Base-by-base conservation (phyloP, 2,329 filamentous ascomycete species). In the Talaromyces sp. region DNA sequence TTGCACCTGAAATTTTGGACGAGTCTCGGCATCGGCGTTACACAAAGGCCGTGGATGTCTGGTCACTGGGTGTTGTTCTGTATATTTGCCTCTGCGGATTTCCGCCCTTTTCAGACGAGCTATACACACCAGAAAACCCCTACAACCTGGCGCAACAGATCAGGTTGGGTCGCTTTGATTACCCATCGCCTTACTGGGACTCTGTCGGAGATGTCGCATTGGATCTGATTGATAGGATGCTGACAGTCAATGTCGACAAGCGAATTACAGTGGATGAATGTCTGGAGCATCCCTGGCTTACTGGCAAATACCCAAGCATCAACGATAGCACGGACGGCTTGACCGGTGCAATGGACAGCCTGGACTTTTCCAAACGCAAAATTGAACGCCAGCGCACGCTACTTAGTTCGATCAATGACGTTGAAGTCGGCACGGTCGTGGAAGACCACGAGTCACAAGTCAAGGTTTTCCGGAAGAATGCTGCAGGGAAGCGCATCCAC, bases 51-150 rank as follows among this genome's bases (percentile, higher is more conserved):
- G 95, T 99, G 10, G 95, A 99, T 73, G 83, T 98, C 49, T 98
- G 95, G 95, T 96, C 93, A 1, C 83, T 98, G 0, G 95, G 95
- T n/a, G 95, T 99, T 3, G 93, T 99, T 3, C 82, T 99, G 27
- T 99, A 98, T 77, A 98, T 98, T 69, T 97, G 92, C 72, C 84
- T 98, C 5, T 98, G 95, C 72, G 95, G 95, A 39, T 98, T 98
- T 71, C 95, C 93, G 4, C 95, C 95, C 0, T 99, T 99, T 77
- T 96, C 92, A 0, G 95, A 99, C 70, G 95, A 99, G 76, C 85
- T 98, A 0, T 91, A 88, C 76, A 88, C 87, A 0, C 78, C 78
- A 39, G 88, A 96, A 52, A 95, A 93, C 66, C 95, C 95, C 2
- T 97, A 91, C 72, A 91, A 84, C 0, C 81, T 98, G 52, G 90